These are phyloP conservation scores for Euphorbia lathyris DNA, from an alignment of 345 rosid species.

Conservation along the genomic window DNA sequence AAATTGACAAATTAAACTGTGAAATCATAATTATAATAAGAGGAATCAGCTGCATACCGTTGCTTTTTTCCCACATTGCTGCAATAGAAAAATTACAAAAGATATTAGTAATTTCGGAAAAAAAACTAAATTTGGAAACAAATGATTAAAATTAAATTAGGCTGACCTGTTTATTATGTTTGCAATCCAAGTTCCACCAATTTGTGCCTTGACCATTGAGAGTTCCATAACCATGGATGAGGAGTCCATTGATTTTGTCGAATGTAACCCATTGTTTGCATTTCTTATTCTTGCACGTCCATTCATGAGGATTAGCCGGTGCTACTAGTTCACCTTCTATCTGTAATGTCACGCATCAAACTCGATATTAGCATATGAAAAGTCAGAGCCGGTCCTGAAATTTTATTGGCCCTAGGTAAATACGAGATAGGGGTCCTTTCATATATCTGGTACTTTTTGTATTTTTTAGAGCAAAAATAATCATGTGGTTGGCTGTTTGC, in stretches of 20 bases:
- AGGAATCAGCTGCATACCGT: slow-evolving; percentile 24
- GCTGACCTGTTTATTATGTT: slow-evolving; percentile 8
- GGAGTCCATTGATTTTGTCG: slow-evolving; percentile 32
- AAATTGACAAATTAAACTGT: background rate
- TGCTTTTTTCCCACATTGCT: slow-evolving; percentile 42
- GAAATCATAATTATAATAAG: background rate
- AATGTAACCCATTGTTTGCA: slow-evolving; percentile 41
- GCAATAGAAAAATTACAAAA: background rate
- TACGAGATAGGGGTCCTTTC: too few species aligned
- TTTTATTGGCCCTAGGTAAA: too few species aligned
- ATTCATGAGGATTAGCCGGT: slow-evolving; percentile 31
- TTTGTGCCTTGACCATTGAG: slow-evolving; percentile 44
- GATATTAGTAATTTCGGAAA: background rate
- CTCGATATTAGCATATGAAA: too few species aligned
- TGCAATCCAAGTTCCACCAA: slow-evolving; percentile 38
- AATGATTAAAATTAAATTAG: background rate
- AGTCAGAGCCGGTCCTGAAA: too few species aligned
- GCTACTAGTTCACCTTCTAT: slow-evolving; percentile 37
- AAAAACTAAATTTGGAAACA: too few species aligned
- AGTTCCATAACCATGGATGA: slow-evolving; percentile 39
- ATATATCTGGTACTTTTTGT: too few species aligned
- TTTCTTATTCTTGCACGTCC: slow-evolving; percentile 25
- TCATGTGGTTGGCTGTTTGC: too few species aligned
- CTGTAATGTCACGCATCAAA: slow-evolving; percentile 14
- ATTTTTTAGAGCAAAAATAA: too few species aligned